A percentile compares a stretch with the other conserved stretches of the same genome.
Evolutionary conservation across 1,284 basidiomycete species (phyloP).

Genomic region (Cryptococcus sp.): DNA sequence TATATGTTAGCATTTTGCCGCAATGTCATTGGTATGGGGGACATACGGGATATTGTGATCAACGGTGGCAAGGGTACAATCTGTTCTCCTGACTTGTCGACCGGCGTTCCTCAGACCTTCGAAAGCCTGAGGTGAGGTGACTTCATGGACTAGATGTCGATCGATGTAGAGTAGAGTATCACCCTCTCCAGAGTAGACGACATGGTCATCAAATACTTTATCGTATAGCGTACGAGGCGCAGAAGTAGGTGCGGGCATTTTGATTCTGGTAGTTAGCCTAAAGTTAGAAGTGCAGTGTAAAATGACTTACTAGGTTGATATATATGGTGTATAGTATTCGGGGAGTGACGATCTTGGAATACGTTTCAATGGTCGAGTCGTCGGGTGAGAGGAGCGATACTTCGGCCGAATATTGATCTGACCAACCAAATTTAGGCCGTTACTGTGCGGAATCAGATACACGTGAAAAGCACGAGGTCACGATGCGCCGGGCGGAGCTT

Average conservation of each 20-base stretch:
- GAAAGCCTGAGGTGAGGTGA: slow-evolving; percentile 93
- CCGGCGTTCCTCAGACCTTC: slow-evolving; percentile 85
- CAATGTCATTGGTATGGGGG: background rate
- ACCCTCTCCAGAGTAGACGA: slow-evolving; percentile 76
- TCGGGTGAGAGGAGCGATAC: too few species aligned
- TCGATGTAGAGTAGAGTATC: slow-evolving; percentile 89
- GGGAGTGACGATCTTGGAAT: too few species aligned
- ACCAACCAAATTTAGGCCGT: too few species aligned
- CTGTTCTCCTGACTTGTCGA: slow-evolving; percentile 77
- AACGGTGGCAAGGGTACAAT: slow-evolving; percentile 91
- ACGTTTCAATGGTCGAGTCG: too few species aligned
- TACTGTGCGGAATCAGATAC: too few species aligned
- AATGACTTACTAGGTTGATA: too few species aligned
- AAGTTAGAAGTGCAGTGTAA: background rate
- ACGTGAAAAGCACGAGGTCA: too few species aligned
- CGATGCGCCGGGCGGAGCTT: too few species aligned
- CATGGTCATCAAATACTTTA: slow-evolving; percentile 94
- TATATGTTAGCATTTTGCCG: slow-evolving; percentile 33
- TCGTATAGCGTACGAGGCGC: slow-evolving; percentile 81
- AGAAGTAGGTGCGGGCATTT: slow-evolving; percentile 49
- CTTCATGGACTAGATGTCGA: slow-evolving; percentile 92
- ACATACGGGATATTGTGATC: slow-evolving; percentile 95
- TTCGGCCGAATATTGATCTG: too few species aligned
- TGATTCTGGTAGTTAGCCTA: slow-evolving; percentile 1
- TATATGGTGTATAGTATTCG: too few species aligned